Evolutionary conservation across 2,329 filamentous ascomycete genomes (phyloP).

Genomic region (Penicillium sp.): DNA sequence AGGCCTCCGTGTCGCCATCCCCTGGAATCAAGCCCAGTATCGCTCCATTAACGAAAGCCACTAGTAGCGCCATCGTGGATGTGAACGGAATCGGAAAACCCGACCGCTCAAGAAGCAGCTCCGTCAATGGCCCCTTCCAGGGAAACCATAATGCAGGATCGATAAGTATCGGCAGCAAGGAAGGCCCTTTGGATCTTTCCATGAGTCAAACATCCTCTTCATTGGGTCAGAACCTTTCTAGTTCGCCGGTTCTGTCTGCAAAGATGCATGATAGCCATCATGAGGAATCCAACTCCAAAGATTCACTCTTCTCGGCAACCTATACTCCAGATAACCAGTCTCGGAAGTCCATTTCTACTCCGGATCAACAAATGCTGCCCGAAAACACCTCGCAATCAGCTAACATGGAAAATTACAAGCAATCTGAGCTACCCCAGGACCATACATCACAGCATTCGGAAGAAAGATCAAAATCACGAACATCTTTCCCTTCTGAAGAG

Average conservation of each 20-base stretch:
- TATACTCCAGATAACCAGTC: slow-evolving; percentile 24
- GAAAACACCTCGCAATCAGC: slow-evolving; percentile 31
- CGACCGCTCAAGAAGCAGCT: slow-evolving; percentile 32
- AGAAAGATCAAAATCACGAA: slow-evolving; percentile 32
- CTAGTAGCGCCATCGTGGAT: slow-evolving; percentile 32
- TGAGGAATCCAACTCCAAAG: slow-evolving; percentile 30
- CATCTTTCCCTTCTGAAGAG: slow-evolving; percentile 32
- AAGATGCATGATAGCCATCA: slow-evolving; percentile 31
- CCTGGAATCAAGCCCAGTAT: slow-evolving; percentile 41
- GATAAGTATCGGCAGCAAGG: slow-evolving; percentile 31
- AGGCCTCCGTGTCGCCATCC: slow-evolving; percentile 40
- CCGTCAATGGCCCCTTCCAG: slow-evolving; percentile 33
- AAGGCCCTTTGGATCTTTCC: slow-evolving; percentile 30
- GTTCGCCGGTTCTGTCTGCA: slow-evolving; percentile 37
- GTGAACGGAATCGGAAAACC: no score
- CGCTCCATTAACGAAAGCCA: slow-evolving; percentile 38
- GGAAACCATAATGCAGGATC: slow-evolving; percentile 33
- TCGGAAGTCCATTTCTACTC: slow-evolving; percentile 22
- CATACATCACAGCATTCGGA: slow-evolving; percentile 31
- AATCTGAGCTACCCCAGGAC: slow-evolving; percentile 28
- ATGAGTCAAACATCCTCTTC: slow-evolving; percentile 35
- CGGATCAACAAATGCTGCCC: slow-evolving; percentile 29
- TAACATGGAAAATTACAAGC: slow-evolving; percentile 26
- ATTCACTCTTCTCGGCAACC: slow-evolving; percentile 18
- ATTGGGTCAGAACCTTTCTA: slow-evolving; percentile 28